Conservation (phyloP, 75 land plant genomes). For the Selaginella tamariscina region DNA sequence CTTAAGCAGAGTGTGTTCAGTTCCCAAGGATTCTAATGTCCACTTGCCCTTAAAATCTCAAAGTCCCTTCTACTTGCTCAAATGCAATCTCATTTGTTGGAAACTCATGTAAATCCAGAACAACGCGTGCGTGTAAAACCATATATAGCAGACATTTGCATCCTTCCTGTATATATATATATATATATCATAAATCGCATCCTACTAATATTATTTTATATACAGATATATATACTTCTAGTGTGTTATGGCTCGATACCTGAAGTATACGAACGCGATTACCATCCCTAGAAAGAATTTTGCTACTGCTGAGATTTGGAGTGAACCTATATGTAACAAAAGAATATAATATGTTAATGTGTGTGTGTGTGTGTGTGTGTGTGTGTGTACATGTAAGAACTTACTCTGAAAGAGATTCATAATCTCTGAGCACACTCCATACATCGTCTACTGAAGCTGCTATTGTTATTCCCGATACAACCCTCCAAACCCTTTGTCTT, state of each 20-base stretch:
- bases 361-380: background rate
- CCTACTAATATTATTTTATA: background rate
- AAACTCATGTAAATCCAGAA: conserved; percentile 69
- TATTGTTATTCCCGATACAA: conserved; percentile 87
- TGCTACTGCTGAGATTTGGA: conserved; percentile 84
- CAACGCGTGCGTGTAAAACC: conserved; percentile 98
- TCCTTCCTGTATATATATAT: conserved; percentile 62
- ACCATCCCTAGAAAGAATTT: conserved; percentile 54
- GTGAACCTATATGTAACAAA: conserved; percentile 47
- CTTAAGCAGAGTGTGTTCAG: conserved; percentile 75
- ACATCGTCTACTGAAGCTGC: conserved; percentile 80
- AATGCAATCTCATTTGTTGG: conserved; percentile 66
- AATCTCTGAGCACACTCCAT: conserved; percentile 83
- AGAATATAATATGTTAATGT: background rate
- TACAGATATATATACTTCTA: too few species aligned
- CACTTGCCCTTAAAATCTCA: conserved; percentile 86
- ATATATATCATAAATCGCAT: background rate
- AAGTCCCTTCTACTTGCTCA: conserved; percentile 98
- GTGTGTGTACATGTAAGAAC: background rate
- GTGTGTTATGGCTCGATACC: too few species aligned
- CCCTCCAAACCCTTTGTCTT: conserved; percentile 92
- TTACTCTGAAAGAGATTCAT: conserved; percentile 88
- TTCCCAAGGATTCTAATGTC: conserved; percentile 69
- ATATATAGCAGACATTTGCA: conserved; percentile 93
- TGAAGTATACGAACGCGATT: conserved; percentile 83